Base-by-base conservation (phyloP, 2,329 filamentous ascomycete species). In the Hirsutella rhossiliensis region DNA sequence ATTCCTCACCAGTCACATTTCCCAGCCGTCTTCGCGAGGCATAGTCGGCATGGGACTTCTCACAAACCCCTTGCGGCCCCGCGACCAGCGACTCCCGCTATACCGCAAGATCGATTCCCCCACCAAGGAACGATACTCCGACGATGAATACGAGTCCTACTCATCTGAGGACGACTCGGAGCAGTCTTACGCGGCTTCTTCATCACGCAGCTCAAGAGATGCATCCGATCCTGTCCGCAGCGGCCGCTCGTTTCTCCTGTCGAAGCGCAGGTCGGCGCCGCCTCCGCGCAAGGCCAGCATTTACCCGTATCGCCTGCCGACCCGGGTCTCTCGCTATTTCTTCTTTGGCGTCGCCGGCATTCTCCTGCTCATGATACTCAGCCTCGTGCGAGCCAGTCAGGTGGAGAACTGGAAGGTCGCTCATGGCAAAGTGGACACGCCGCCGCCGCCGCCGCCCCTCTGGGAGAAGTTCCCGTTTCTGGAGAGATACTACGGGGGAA, bases 381-480 rank as follows among this genome's bases (percentile, higher is more conserved):
- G 75, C 45, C 71, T 96, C 31, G 75, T 87, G 42, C 76, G 84
- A 27, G 81, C 84, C 49, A 88, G 85, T 54, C 75, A 84, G 55
- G 65, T 76, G 17, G 84, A 84, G 51, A 82, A 86, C 56, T 73
- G 69, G 54, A 70, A 71, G 46, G 57, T 83, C 27, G 73, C 76
- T 15, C 78, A 79, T 50, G 73, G 69, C 45, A 61, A 59, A 41
- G 59, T 64, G 5, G 55, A 59, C 12, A 59, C 55, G 7, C 54
- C 73, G 12, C 72, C 78, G 0, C 63, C 76, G 0, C 76, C 79
- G 18, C 84, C 86, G 12, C 78, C 80, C 0, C 63, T 76, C 5
- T 97, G 89, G 88, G 86, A 94, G 59, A 76, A 75, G 11, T 97
- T 94, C 58, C 78, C 80, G 0, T 94, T 95, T 56, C 63, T 98